Percentiles rank a stretch among this genome's conserved stretches.
phyloP scores from a whole-genome alignment of 2,329 filamentous ascomycete species.

The Aspergillus neotritici region DNA sequence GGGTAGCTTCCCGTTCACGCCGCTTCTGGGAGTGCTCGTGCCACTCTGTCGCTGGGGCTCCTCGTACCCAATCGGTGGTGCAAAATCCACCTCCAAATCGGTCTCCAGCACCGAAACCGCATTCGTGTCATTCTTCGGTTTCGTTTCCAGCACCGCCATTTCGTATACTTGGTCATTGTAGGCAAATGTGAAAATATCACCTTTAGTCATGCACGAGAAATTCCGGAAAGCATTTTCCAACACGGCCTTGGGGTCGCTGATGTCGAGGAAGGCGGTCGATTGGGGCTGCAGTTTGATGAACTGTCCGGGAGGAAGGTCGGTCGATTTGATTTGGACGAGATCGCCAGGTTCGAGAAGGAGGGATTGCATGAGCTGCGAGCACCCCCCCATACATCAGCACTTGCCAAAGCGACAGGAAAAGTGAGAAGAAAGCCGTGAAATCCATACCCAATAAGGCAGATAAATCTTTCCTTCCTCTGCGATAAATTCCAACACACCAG shows the following conservation, averaged over 20 bases:
- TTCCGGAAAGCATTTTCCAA: conserved; percentile 94
- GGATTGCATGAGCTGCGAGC: conserved; percentile 79
- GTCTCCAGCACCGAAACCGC: conserved; percentile 92
- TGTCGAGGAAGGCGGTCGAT: conserved; percentile 87
- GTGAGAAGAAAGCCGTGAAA: not conserved
- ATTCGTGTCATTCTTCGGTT: conserved; percentile 75
- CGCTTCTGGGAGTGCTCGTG: conserved; percentile 77
- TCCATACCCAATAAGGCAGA: conserved; percentile 80
- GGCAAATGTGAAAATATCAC: conserved; percentile 90
- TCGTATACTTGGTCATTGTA: conserved; percentile 95
- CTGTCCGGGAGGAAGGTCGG: conserved; percentile 80
- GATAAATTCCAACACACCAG: conserved; percentile 93
- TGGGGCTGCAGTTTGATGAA: conserved; percentile 97
- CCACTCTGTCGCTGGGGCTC: conserved; percentile 74
- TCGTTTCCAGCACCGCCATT: conserved; percentile 88
- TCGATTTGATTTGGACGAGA: conserved; percentile 90
- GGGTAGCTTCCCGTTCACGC: conserved; percentile 55
- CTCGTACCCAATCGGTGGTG: conserved; percentile 86
- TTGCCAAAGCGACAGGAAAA: not conserved
- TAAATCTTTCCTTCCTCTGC: conserved; percentile 96
- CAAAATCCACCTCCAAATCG: conserved; percentile 94
- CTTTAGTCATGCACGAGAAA: conserved; percentile 88
- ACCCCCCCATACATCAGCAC: conserved; percentile 4
- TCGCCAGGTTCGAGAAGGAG: conserved; percentile 86
- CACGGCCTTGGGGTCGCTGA: conserved; percentile 94